Percentiles rank a stretch among this genome's conserved stretches.
Evolutionary conservation across 164 flowering plant genomes (phyloP).

Genomic region (Nymphaea thermarum): DNA sequence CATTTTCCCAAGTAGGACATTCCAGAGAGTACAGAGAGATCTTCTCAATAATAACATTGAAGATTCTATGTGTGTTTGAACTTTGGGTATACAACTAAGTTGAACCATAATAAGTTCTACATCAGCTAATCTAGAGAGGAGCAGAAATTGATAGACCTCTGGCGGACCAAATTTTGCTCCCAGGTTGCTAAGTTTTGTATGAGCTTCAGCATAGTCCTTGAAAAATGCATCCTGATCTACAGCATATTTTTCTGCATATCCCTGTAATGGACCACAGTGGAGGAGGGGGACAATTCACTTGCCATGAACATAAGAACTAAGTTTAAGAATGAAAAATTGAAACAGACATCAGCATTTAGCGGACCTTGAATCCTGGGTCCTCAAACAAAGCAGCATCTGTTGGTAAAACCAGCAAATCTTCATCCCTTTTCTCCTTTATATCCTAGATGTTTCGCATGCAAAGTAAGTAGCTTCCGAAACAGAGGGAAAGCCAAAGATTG

Average conservation of each 20-base stretch:
- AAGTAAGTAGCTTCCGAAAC: background rate
- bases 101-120: no score
- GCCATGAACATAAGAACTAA: background rate
- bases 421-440: constrained; percentile 76
- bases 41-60: no score
- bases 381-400: constrained; percentile 95
- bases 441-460: constrained; percentile 33
- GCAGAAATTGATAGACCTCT: constrained; percentile 35
- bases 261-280: constrained; percentile 29
- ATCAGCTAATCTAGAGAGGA: background rate
- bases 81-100: no score
- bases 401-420: constrained; percentile 84
- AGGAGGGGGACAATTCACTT: background rate
- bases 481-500: background rate
- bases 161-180: constrained; percentile 98
- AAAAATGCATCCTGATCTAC: constrained; percentile 80
- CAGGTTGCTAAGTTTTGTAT: constrained; percentile 91
- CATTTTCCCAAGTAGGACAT: no score
- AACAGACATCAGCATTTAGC: constrained; percentile 1
- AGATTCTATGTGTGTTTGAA: no score
- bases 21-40: no score
- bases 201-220: constrained; percentile 98
- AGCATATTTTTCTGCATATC: constrained; percentile 91
- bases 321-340: background rate
- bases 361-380: constrained; percentile 89